phyloP scores from a whole-genome alignment of 345 rosid genomes.

The Ricinus communis region DNA sequence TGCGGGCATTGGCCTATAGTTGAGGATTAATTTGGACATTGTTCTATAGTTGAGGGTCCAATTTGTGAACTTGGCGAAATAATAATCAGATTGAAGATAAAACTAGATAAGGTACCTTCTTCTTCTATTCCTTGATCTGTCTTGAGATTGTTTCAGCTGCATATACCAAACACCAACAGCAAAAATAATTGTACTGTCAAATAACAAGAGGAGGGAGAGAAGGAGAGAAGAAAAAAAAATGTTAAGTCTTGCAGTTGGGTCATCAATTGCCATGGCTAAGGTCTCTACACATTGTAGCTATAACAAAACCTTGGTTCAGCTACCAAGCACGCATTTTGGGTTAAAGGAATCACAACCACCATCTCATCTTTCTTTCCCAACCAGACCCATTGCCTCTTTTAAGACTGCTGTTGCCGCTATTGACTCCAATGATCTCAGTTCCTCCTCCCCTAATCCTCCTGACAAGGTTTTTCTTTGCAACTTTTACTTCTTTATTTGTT shows the following conservation, averaged over 20 bases:
- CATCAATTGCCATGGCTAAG: slow-evolving; percentile 17
- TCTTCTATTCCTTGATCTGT: background rate
- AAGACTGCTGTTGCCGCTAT: slow-evolving; percentile 46
- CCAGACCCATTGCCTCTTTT: slow-evolving; percentile 26
- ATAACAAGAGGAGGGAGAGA: background rate
- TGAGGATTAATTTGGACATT: too few relatives aligned
- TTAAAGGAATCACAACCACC: slow-evolving; percentile 11
- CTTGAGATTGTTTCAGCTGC: background rate
- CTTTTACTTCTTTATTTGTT: background rate
- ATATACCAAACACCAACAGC: background rate
- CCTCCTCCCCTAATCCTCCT: slow-evolving; percentile 27
- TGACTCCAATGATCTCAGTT: slow-evolving; percentile 37
- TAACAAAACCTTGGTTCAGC: slow-evolving; percentile 9
- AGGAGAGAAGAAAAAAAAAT: slow-evolving; percentile 2
- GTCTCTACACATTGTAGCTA: background rate
- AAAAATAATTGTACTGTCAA: background rate
- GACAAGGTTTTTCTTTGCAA: slow-evolving; percentile 26
- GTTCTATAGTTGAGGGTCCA: too few relatives aligned
- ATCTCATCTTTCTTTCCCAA: background rate
- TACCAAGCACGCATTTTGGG: slow-evolving; percentile 4
- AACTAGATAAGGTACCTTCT: slow-evolving; percentile 6
- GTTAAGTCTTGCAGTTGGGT: slow-evolving; percentile 27
- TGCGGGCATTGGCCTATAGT: too few relatives aligned
- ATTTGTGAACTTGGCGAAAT: too few relatives aligned
- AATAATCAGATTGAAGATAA: too few relatives aligned